These are phyloP conservation scores for Syzygium aromaticum DNA, from an alignment of 345 rosid genomes.

Conservation along the genomic window DNA sequence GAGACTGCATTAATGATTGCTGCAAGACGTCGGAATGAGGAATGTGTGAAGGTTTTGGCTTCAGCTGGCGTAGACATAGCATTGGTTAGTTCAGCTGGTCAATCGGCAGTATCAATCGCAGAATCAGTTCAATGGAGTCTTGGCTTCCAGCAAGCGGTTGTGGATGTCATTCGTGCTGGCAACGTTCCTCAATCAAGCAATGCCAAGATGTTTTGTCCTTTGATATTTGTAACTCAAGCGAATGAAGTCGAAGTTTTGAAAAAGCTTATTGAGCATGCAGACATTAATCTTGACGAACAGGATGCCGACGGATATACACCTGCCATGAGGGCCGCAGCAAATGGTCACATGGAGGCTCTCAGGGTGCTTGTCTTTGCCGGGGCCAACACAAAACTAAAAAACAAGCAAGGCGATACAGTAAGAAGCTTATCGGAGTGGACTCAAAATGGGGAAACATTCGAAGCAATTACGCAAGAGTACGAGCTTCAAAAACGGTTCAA, in stretches of 20 bases:
- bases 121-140: constrained; percentile 25
- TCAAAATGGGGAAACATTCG: constrained; percentile 18
- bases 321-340: constrained; percentile 36
- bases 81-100: constrained; percentile 24
- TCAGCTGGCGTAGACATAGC: constrained; percentile 50
- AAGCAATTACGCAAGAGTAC: constrained; percentile 32
- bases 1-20: constrained; percentile 52
- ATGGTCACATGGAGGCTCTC: constrained; percentile 36
- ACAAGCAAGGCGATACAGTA: constrained; percentile 30
- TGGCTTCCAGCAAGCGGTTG: constrained; percentile 33
- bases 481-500: constrained; percentile 18
- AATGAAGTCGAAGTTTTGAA: constrained; percentile 29
- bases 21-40: constrained; percentile 33
- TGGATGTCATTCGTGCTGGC: constrained; percentile 31
- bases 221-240: constrained; percentile 19
- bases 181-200: constrained; percentile 30
- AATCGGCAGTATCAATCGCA: constrained; percentile 29
- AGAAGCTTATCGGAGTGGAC: constrained; percentile 21
- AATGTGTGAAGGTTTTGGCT: constrained; percentile 31
- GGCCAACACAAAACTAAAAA: constrained; percentile 33
- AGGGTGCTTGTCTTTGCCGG: constrained; percentile 40
- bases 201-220: constrained; percentile 23
- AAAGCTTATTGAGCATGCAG: constrained; percentile 12
- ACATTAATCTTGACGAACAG: constrained; percentile 31
- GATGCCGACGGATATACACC: constrained; percentile 38